Evolutionary conservation across 306 rosid genomes (phyloP).

Genomic region (Astragalus glycyphyllos): DNA sequence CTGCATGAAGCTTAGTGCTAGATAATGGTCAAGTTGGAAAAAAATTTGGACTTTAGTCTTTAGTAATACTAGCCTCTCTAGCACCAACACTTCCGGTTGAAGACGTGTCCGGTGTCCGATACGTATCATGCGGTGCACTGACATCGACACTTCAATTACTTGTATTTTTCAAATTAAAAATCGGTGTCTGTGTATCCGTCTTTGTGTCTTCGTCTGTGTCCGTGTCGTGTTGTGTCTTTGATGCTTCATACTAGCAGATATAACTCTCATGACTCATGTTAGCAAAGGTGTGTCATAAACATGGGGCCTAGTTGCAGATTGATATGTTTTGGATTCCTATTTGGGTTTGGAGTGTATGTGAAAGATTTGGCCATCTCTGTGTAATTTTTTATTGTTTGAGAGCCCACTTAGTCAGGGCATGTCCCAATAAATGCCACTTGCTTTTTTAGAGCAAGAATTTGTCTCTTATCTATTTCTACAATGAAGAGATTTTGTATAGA

Average conservation of each 20-base stretch:
- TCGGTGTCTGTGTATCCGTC: too few species aligned
- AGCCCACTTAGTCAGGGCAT: conserved; percentile 50
- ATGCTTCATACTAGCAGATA: conserved; percentile 32
- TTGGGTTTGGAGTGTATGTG: conserved; percentile 48
- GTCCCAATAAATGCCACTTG: conserved; percentile 49
- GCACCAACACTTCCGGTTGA: too few species aligned
- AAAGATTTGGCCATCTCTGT: conserved; percentile 55
- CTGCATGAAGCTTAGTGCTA: conserved; percentile 17
- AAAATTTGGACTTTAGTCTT: conserved; percentile 35
- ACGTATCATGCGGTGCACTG: too few species aligned
- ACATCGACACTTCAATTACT: too few species aligned
- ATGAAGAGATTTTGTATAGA: conserved; percentile 26
- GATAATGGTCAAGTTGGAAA: conserved; percentile 40
- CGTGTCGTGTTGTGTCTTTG: too few species aligned
- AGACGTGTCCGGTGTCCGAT: too few species aligned
- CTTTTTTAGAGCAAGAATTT: conserved; percentile 43
- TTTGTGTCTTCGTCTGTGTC: too few species aligned
- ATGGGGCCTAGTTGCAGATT: conserved; percentile 58
- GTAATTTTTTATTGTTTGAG: conserved; percentile 43
- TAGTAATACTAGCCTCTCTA: neutral
- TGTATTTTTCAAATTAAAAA: too few species aligned
- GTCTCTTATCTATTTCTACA: conserved; percentile 41
- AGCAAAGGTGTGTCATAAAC: conserved; percentile 48
- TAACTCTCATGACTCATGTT: conserved; percentile 51
- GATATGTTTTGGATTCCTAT: conserved; percentile 48